A percentile compares a stretch with the other conserved stretches of the same genome.
Conservation (phyloP, 352 stramenopile genomes). For the Globisporangium acanthophoron region DNA sequence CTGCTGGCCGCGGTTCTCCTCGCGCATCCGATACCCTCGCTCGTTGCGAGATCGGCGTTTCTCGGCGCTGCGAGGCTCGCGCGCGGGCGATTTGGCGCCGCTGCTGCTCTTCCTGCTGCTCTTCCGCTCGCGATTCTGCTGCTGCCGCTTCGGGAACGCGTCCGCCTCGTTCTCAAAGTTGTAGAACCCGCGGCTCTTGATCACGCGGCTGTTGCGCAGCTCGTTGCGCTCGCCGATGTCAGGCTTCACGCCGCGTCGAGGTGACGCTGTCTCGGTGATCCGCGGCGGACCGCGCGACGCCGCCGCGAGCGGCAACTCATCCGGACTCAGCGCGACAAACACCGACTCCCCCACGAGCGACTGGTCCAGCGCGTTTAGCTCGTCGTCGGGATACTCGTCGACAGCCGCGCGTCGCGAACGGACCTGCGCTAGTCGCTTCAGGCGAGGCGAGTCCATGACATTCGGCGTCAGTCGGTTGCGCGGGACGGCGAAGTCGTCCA, state of each 20-base stretch:
- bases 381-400: constrained; percentile 4
- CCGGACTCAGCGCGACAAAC: constrained; percentile 45
- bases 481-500: constrained; percentile 50
- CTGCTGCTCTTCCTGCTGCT: constrained; percentile 2
- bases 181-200: constrained; percentile 77
- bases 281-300: constrained; percentile 13
- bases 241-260: constrained; percentile 11
- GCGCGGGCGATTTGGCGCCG: neutral
- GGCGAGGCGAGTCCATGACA: constrained; percentile 27
- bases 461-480: constrained; percentile 21
- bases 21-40: neutral
- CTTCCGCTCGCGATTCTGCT: neutral
- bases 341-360: constrained; percentile 65
- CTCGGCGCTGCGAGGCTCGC: neutral
- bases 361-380: constrained; percentile 41
- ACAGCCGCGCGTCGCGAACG: constrained; percentile 7
- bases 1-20: neutral
- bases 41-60: neutral
- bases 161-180: constrained; percentile 31
- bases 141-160: constrained; percentile 6
- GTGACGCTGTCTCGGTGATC: constrained; percentile 32
- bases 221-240: neutral
- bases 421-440: constrained; percentile 37
- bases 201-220: constrained; percentile 56
- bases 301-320: constrained; percentile 3